These are phyloP conservation scores for Daldinia decipiens DNA, from an alignment of 495 filamentous ascomycete genomes.

Conservation along the genomic window DNA sequence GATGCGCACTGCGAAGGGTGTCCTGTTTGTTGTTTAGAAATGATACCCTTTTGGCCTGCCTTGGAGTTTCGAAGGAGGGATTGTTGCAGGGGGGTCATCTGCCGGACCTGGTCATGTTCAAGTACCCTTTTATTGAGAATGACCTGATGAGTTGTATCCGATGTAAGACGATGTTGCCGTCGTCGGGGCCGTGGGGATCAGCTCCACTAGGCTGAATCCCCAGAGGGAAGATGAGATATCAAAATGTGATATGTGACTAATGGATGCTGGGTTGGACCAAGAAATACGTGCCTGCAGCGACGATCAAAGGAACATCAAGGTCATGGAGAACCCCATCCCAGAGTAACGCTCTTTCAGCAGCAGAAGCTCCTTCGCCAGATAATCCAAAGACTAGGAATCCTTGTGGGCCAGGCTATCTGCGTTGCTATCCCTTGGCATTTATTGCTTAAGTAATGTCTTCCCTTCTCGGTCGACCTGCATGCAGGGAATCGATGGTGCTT, in stretches of 20 bases:
- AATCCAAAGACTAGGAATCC: slow-evolving; percentile 35
- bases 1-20: slow-evolving; percentile 13
- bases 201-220: slow-evolving; percentile 42
- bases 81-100: slow-evolving; percentile 36
- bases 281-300: slow-evolving; percentile 44
- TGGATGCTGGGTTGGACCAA: slow-evolving; percentile 35
- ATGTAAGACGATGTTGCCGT: slow-evolving; percentile 35
- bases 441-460: slow-evolving; percentile 44
- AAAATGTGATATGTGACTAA: slow-evolving; percentile 46
- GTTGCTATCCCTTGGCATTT: slow-evolving; percentile 42
- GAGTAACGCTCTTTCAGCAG: slow-evolving; percentile 29
- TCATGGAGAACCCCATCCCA: slow-evolving; percentile 39
- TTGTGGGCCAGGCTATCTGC: slow-evolving; percentile 39
- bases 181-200: slow-evolving; percentile 30
- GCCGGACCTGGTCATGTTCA: slow-evolving; percentile 32
- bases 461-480: slow-evolving; percentile 46
- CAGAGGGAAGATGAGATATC: slow-evolving; percentile 41
- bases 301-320: slow-evolving; percentile 44
- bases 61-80: slow-evolving; percentile 21
- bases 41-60: slow-evolving; percentile 42
- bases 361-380: slow-evolving; percentile 26
- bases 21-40: slow-evolving; percentile 39
- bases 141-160: slow-evolving; percentile 40
- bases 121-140: slow-evolving; percentile 32
- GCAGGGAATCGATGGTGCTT: slow-evolving; percentile 35